Evolutionary conservation across 108 stramenopile genomes (phyloP).

Genomic region (Conticribra weissflogii): DNA sequence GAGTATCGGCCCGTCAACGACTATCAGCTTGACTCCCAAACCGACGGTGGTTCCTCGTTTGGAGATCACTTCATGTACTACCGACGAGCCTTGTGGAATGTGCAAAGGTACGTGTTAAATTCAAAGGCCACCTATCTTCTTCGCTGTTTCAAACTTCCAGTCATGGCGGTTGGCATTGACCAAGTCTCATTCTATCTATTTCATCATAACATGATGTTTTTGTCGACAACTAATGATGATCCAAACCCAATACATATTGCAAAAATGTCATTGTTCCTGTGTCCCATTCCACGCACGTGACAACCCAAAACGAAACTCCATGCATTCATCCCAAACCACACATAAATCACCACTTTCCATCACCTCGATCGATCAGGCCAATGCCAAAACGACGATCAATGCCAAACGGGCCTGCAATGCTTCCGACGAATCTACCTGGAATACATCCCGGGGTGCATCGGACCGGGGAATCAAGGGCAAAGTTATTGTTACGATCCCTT

Average conservation of each 20-base stretch:
- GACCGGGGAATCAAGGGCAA: conserved; percentile 19
- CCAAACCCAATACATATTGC: no score
- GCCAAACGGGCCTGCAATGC: conserved; percentile 18
- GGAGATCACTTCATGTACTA: neutral
- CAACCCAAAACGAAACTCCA: no score
- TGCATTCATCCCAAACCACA: neutral
- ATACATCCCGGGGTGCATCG: conserved; percentile 22
- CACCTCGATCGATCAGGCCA: conserved; percentile 13
- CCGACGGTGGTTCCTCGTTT: neutral
- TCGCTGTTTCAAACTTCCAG: no score
- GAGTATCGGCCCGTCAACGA: neutral
- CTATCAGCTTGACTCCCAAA: neutral
- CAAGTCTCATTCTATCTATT: no score
- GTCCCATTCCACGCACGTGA: no score
- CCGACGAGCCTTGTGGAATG: conserved; percentile 2
- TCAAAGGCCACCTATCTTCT: neutral
- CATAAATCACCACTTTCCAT: neutral
- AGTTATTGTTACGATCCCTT: conserved; percentile 33
- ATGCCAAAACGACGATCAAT: conserved; percentile 19
- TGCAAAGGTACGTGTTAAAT: neutral
- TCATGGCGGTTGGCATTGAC: neutral
- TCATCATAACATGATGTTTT: no score
- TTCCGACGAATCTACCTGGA: conserved; percentile 17
- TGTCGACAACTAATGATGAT: no score
- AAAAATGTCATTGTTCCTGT: no score